These are phyloP conservation scores for Dictyostelium citrinum DNA, from an alignment of 78 protist genomes.

Conservation along the genomic window DNA sequence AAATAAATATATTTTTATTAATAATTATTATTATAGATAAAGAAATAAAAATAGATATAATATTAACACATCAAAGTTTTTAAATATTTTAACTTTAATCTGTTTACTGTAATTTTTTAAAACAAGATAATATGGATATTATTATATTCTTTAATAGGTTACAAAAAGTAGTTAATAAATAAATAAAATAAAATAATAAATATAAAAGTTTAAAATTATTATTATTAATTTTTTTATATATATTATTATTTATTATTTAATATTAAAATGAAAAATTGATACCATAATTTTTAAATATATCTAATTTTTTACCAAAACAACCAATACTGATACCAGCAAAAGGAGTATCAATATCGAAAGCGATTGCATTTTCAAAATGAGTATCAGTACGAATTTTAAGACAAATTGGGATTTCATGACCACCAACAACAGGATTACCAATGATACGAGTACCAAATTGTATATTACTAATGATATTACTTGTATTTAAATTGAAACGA, in stretches of 20 bases:
- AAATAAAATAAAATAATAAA: too few relatives aligned
- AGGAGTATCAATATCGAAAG: background rate
- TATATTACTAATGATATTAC: background rate
- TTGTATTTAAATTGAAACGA: slow-evolving; percentile 64
- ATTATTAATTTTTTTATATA: background rate
- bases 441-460: slow-evolving; percentile 25
- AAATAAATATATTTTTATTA: too few relatives aligned
- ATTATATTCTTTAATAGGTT: too few relatives aligned
- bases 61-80: too few relatives aligned
- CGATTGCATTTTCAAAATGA: background rate
- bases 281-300: slow-evolving; percentile 5
- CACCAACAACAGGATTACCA: background rate
- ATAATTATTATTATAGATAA: too few relatives aligned
- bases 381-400: background rate
- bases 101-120: too few relatives aligned
- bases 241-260: background rate
- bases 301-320: background rate
- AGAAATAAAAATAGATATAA: too few relatives aligned
- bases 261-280: background rate
- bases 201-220: background rate
- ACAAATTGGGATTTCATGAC: background rate
- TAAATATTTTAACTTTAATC: too few relatives aligned
- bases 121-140: too few relatives aligned
- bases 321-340: background rate
- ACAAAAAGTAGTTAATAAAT: too few relatives aligned